Percentiles rank a stretch among this genome's conserved stretches.
Evolutionary conservation across 2,329 filamentous ascomycete genomes (phyloP).

Genomic region (Leptographium lundbergii): DNA sequence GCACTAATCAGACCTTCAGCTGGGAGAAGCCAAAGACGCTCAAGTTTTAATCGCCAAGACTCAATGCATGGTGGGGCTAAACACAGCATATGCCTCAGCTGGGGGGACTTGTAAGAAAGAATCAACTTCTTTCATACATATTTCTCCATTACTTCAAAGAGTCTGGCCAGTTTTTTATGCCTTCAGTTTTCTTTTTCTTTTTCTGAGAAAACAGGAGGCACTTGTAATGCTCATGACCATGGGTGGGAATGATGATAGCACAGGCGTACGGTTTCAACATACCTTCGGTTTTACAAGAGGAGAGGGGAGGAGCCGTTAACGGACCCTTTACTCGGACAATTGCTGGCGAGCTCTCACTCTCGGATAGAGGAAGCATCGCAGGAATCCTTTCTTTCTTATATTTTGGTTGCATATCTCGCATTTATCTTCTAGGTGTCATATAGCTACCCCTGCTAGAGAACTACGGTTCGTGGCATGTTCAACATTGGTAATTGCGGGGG

Average conservation of each 20-base stretch:
- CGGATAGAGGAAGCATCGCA: not conserved
- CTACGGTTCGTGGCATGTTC: not conserved
- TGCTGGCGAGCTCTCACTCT: not conserved
- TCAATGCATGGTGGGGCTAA: not conserved
- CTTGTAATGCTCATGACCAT: slow-evolving; percentile 11
- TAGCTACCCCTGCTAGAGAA: not conserved
- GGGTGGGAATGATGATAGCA: slow-evolving; percentile 11
- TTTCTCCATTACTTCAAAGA: not conserved
- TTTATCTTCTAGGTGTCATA: not conserved
- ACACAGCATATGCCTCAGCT: not conserved
- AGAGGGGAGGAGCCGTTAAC: not conserved
- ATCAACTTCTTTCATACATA: slow-evolving; percentile 7
- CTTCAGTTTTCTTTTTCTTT: slow-evolving; percentile 1
- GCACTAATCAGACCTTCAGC: slow-evolving; percentile 88
- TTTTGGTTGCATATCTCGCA: not conserved
- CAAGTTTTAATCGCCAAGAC: slow-evolving; percentile 56
- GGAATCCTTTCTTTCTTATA: not conserved
- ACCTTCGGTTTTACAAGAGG: slow-evolving; percentile 7
- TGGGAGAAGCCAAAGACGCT: slow-evolving; percentile 98
- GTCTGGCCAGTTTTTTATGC: not conserved
- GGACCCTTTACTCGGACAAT: not conserved
- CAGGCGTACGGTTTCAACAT: slow-evolving; percentile 17
- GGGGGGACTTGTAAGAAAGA: not conserved
- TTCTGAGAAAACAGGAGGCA: not conserved
- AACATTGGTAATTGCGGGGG: not conserved